Conservation (phyloP, 2,329 filamentous ascomycete genomes). For the Endoconidiophora laricicola region DNA sequence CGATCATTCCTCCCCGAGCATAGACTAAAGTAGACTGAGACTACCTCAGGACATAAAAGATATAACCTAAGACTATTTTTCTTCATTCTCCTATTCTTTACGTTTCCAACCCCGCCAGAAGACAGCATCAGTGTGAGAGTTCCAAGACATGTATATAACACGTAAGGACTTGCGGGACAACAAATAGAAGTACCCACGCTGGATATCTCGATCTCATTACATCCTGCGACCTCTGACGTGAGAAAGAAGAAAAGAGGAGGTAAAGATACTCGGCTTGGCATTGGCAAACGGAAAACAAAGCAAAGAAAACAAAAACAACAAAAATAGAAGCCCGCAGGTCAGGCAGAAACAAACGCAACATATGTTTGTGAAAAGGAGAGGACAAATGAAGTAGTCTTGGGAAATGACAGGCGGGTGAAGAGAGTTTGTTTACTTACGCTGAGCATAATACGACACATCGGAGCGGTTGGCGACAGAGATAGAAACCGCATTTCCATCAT, state of each 20-base stretch:
- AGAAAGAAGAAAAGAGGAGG: background rate
- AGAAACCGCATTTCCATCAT: slow-evolving; percentile 20
- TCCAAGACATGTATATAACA: background rate
- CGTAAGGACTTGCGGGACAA: background rate
- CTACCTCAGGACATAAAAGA: too few relatives aligned
- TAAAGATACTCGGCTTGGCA: background rate
- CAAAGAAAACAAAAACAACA: background rate
- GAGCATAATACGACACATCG: slow-evolving; percentile 37
- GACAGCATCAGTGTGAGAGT: slow-evolving; percentile 8
- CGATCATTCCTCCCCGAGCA: too few relatives aligned
- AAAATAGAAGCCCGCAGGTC: background rate
- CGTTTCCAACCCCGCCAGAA: background rate
- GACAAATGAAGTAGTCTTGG: background rate
- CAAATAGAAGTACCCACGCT: background rate
- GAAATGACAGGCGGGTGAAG: background rate
- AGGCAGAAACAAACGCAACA: background rate
- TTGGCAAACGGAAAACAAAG: background rate
- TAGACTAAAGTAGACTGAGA: too few relatives aligned
- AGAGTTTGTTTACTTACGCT: slow-evolving; percentile 21
- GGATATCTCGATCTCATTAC: too few relatives aligned
- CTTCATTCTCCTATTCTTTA: background rate
- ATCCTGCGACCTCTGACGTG: too few relatives aligned
- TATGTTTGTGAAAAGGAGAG: background rate
- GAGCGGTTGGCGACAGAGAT: slow-evolving; percentile 32
- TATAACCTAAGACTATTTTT: too few relatives aligned